Percentiles rank a stretch among this genome's conserved stretches.
These are phyloP conservation scores for Aristolochia contorta DNA, from an alignment of 164 flowering plant genomes.

Conservation along the genomic window DNA sequence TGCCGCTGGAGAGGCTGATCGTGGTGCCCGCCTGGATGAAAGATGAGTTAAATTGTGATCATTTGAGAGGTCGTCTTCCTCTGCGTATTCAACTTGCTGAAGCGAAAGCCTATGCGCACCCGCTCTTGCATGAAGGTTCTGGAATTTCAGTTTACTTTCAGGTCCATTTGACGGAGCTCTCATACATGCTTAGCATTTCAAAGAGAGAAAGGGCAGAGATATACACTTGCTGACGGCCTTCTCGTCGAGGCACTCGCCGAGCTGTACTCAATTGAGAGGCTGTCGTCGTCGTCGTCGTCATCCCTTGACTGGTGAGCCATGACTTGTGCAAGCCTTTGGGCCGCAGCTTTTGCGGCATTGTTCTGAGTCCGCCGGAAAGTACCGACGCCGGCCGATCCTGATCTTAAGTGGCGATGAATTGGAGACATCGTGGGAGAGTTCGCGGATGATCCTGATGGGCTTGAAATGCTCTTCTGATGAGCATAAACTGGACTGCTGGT, in stretches of 20 bases:
- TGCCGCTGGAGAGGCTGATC: conserved; percentile 1
- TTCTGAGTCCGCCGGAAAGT: conserved; percentile 44
- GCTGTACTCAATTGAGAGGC: conserved; percentile 6
- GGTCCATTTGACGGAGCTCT: too few species aligned
- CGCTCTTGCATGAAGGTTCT: background rate
- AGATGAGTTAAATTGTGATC: background rate
- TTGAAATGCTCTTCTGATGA: conserved; percentile 35
- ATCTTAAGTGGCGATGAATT: conserved; percentile 41
- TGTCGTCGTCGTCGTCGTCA: conserved; percentile 54
- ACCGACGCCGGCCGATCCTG: conserved; percentile 37
- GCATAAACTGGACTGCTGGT: conserved; percentile 17
- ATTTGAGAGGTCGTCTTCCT: background rate
- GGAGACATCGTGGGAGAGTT: conserved; percentile 44
- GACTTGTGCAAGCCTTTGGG: conserved; percentile 80
- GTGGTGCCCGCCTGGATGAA: background rate
- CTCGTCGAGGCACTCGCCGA: background rate
- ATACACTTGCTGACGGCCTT: too few species aligned
- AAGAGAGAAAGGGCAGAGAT: too few species aligned
- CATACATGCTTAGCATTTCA: too few species aligned
- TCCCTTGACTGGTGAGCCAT: conserved; percentile 57
- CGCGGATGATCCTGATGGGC: conserved; percentile 8
- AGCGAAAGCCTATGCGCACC: background rate
- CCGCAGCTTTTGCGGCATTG: conserved; percentile 71
- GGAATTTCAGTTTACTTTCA: too few species aligned
- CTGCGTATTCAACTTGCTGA: background rate